Percentiles rank a stretch among this genome's conserved stretches.
phyloP scores from a whole-genome alignment of 1,284 basidiomycete species.

The Cryptococcus neoformans region DNA sequence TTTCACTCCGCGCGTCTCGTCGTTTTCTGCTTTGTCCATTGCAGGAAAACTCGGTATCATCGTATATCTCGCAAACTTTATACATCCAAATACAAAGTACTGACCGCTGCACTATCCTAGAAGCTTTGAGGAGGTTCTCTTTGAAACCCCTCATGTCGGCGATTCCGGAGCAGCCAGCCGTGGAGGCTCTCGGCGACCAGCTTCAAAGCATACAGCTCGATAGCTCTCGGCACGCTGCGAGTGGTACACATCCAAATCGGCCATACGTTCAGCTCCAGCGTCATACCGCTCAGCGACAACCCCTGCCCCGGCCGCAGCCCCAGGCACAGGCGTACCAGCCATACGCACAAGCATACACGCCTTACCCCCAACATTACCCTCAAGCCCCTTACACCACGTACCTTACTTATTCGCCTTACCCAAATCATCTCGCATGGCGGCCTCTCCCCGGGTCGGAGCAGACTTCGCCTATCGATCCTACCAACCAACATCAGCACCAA shows the following conservation, averaged over 20 bases:
- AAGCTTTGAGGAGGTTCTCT: too few species aligned
- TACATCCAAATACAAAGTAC: too few species aligned
- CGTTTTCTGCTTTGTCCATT: too few species aligned
- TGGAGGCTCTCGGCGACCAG: not conserved
- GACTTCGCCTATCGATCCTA: slow-evolving; percentile 16
- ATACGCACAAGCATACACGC: slow-evolving; percentile 3
- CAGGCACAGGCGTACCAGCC: slow-evolving; percentile 11
- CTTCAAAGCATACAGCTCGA: slow-evolving; percentile 10
- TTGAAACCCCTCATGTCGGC: not conserved
- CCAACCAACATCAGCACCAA: slow-evolving; percentile 1
- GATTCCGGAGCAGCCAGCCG: not conserved
- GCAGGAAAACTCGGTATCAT: too few species aligned
- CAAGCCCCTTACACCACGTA: slow-evolving; percentile 4
- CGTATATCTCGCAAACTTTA: too few species aligned
- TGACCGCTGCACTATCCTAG: too few species aligned
- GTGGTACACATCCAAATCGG: too few species aligned
- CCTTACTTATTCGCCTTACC: slow-evolving; percentile 8
- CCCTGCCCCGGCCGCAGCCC: not conserved
- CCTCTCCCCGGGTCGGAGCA: slow-evolving; percentile 8
- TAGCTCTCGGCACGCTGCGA: not conserved
- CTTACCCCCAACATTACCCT: slow-evolving; percentile 6
- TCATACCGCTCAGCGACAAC: not conserved
- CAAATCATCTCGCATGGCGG: slow-evolving; percentile 4
- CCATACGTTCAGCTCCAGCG: not conserved
- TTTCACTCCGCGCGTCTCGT: too few species aligned